Evolutionary conservation across 768 basidiomycete genomes (phyloP).

Genomic region (Termitomyces sp.): DNA sequence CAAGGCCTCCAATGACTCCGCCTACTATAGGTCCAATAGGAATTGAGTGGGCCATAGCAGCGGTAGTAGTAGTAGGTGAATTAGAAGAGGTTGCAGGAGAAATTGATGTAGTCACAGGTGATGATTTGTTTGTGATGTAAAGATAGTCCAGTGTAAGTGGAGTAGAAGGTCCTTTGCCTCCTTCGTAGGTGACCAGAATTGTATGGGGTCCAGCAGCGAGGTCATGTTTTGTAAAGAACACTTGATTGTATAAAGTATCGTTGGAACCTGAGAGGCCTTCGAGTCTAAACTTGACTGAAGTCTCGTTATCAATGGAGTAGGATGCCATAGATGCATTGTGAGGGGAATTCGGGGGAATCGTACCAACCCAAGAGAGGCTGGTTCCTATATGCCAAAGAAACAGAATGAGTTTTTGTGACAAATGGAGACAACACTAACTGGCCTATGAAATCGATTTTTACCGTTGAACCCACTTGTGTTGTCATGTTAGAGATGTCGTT

Average conservation of each 20-base stretch:
- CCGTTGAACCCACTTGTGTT: not conserved
- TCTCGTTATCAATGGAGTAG: not conserved
- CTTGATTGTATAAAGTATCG: not conserved
- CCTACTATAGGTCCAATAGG: too few relatives aligned
- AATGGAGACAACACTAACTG: not conserved
- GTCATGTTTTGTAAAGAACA: not conserved
- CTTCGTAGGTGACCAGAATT: conserved; percentile 2
- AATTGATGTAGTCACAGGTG: not conserved
- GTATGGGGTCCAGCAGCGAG: conserved; percentile 1
- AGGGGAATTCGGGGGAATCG: not conserved
- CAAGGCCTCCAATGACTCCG: too few relatives aligned
- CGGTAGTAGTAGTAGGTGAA: too few relatives aligned
- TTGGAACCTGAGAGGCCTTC: too few relatives aligned
- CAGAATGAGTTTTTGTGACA: not conserved
- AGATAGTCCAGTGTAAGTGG: conserved; percentile 5
- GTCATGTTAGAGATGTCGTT: not conserved
- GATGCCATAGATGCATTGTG: not conserved
- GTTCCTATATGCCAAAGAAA: not conserved
- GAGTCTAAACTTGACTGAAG: not conserved
- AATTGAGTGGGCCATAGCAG: too few relatives aligned
- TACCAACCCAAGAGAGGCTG: conserved; percentile 5
- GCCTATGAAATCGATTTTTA: conserved; percentile 6
- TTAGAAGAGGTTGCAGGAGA: not conserved
- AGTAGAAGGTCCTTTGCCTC: not conserved
- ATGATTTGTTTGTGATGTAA: not conserved